Evolutionary conservation across 2,329 filamentous ascomycete species (phyloP).

Genomic region (Rhynchosporium graminicola): DNA sequence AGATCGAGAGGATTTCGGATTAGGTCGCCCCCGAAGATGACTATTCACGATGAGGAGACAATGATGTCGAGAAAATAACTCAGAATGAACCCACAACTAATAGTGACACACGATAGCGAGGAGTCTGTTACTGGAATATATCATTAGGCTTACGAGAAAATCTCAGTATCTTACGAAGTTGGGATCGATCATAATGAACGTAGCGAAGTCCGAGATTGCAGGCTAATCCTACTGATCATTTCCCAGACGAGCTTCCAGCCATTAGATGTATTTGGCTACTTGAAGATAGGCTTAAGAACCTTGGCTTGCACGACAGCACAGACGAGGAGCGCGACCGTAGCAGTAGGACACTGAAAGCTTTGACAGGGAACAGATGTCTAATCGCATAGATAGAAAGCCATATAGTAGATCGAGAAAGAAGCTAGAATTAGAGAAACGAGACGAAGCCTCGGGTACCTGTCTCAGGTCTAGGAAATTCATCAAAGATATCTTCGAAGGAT

Average conservation of each 20-base stretch:
- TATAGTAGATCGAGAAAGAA: constrained; percentile 76
- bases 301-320: constrained; percentile 83
- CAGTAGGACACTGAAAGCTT: constrained; percentile 78
- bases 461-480: constrained; percentile 67
- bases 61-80: constrained; percentile 85
- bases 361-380: constrained; percentile 87
- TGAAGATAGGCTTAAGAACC: constrained; percentile 80
- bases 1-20: constrained; percentile 75
- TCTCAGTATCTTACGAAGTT: constrained; percentile 85
- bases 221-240: constrained; percentile 82
- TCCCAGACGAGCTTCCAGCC: constrained; percentile 78
- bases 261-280: constrained; percentile 61
- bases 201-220: constrained; percentile 87
- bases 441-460: constrained; percentile 75
- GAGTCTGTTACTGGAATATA: constrained; percentile 77
- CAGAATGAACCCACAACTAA: constrained; percentile 70
- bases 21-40: constrained; percentile 63
- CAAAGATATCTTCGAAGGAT: constrained; percentile 56
- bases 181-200: constrained; percentile 73
- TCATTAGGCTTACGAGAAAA: constrained; percentile 77
- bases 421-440: constrained; percentile 87
- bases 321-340: constrained; percentile 83
- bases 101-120: constrained; percentile 49
- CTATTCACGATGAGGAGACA: constrained; percentile 70
- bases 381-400: constrained; percentile 90